These are phyloP conservation scores for Plasmodium fragile DNA, from an alignment of 169 alveolate genomes.

Conservation along the genomic window DNA sequence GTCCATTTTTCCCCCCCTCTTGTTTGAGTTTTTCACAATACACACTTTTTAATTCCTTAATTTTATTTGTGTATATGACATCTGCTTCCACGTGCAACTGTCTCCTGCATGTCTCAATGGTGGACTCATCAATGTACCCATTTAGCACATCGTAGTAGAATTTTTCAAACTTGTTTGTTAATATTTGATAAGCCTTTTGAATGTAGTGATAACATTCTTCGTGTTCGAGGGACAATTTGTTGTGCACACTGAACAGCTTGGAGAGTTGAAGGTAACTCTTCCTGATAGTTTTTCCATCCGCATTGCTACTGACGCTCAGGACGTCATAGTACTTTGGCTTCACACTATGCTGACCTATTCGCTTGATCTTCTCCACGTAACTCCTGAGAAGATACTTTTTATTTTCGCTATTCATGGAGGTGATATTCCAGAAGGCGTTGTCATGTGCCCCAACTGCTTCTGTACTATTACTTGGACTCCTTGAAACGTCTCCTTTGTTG, in stretches of 20 bases:
- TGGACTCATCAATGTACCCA: constrained; percentile 30
- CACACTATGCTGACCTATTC: background rate
- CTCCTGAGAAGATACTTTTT: constrained; percentile 13
- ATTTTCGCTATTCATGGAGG: constrained; percentile 47
- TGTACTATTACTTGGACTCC: background rate
- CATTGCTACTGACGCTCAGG: constrained; percentile 19
- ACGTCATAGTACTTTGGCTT: constrained; percentile 53
- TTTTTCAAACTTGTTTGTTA: constrained; percentile 42
- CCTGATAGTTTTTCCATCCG: constrained; percentile 39
- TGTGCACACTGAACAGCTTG: constrained; percentile 45
- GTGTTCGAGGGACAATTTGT: constrained; percentile 50
- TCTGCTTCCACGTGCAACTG: constrained; percentile 40
- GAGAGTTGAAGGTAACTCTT: constrained; percentile 50
- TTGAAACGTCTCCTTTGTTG: background rate
- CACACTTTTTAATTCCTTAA: constrained; percentile 24
- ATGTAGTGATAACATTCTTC: constrained; percentile 45
- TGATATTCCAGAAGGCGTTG: background rate
- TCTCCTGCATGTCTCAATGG: constrained; percentile 20
- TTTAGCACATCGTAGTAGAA: constrained; percentile 65
- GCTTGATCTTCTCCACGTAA: constrained; percentile 49
- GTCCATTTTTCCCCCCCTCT: constrained; percentile 38
- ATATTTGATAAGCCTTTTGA: constrained; percentile 44
- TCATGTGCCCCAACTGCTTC: background rate
- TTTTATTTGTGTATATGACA: constrained; percentile 38
- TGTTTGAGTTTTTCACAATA: constrained; percentile 28